phyloP scores from a whole-genome alignment of 441 rosid genomes.

The Mallotus japonicus region DNA sequence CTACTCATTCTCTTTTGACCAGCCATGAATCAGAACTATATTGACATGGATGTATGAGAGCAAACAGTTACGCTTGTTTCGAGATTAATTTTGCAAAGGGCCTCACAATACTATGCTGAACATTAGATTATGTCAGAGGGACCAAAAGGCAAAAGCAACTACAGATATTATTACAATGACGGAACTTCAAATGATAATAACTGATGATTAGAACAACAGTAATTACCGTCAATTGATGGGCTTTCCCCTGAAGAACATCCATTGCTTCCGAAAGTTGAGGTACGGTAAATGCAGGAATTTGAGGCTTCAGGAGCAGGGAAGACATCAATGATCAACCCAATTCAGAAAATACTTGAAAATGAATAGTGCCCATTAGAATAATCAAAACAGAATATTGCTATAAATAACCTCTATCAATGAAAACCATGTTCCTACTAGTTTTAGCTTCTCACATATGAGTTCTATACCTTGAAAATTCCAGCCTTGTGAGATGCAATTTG shows the following conservation, averaged over 20 bases:
- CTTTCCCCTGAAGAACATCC: slow-evolving; percentile 62
- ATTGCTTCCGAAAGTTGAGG: slow-evolving; percentile 85
- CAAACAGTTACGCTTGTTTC: neutral
- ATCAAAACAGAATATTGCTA: slow-evolving; percentile 30
- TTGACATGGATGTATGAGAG: neutral
- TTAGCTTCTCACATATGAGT: slow-evolving; percentile 22
- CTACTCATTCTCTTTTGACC: neutral
- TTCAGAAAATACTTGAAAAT: slow-evolving; percentile 45
- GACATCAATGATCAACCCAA: slow-evolving; percentile 46
- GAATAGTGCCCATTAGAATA: slow-evolving; percentile 36
- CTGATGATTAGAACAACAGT: neutral
- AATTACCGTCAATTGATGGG: slow-evolving; percentile 51
- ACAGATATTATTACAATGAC: neutral
- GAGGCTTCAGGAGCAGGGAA: slow-evolving; percentile 70
- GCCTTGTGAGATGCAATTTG: slow-evolving; percentile 84
- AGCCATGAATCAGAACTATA: neutral
- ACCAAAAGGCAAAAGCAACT: neutral
- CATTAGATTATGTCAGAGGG: neutral
- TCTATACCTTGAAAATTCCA: slow-evolving; percentile 84
- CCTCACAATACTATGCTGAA: neutral
- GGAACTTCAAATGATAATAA: neutral
- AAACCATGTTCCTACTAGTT: slow-evolving; percentile 22
- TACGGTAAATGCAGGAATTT: slow-evolving; percentile 81
- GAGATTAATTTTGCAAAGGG: neutral
- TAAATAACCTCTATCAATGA: slow-evolving; percentile 19